Conservation (phyloP, 345 rosid genomes). For the Moricandia arvensis region DNA sequence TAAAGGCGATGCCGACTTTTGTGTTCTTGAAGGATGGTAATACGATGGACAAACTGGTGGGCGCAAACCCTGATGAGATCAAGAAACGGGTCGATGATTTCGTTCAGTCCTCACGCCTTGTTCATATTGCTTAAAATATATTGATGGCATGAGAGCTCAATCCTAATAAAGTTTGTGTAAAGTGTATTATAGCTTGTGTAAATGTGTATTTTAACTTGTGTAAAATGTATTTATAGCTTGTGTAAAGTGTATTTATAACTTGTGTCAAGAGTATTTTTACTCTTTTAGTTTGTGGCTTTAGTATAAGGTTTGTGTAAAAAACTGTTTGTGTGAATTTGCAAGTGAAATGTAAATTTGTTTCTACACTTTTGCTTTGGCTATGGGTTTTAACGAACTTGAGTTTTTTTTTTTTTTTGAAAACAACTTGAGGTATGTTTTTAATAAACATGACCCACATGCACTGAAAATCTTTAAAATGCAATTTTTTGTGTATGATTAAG, state of each 20-base stretch:
- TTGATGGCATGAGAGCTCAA: neutral
- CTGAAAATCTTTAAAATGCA: too few relatives aligned
- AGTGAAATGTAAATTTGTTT: too few relatives aligned
- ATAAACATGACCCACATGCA: too few relatives aligned
- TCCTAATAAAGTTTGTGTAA: constrained; percentile 14
- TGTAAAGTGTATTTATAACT: neutral
- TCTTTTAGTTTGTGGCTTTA: constrained; percentile 4
- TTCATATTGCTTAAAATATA: constrained; percentile 10
- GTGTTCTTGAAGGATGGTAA: constrained; percentile 67
- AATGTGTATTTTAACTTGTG: neutral
- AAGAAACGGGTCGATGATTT: constrained; percentile 72
- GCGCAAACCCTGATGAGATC: constrained; percentile 88
- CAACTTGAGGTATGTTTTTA: too few relatives aligned
- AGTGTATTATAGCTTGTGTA: constrained; percentile 1
- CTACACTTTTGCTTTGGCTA: neutral
- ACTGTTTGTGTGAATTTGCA: too few relatives aligned
- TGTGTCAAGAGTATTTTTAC: neutral
- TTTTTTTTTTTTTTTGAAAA: too few relatives aligned
- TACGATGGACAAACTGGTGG: constrained; percentile 68
- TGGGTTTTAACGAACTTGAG: too few relatives aligned
- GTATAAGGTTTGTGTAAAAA: neutral
- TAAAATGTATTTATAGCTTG: constrained; percentile 1
- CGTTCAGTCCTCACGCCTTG: constrained; percentile 52
- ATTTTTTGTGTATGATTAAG: too few relatives aligned
- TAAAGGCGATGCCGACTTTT: constrained; percentile 97